Evolutionary conservation across 495 filamentous ascomycete genomes (phyloP).

Genomic region (Tuber microsphaerosporum): DNA sequence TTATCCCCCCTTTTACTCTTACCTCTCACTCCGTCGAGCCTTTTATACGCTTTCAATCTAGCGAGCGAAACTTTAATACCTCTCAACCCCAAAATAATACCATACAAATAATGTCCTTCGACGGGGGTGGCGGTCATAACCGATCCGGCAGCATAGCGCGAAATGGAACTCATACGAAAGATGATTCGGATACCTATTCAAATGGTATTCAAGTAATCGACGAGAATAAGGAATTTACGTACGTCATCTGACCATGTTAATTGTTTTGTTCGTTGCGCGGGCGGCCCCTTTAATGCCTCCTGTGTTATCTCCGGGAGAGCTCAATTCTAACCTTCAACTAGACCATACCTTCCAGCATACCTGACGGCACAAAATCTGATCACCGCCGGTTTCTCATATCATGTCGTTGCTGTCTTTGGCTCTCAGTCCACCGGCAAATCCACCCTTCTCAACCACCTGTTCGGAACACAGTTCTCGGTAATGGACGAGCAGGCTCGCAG

Average conservation of each 20-base stretch:
- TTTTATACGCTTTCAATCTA: conserved; percentile 3
- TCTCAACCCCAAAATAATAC: conserved; percentile 15
- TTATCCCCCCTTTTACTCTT: conserved; percentile 3
- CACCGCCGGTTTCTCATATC: conserved; percentile 92
- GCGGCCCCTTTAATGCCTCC: conserved; percentile 19
- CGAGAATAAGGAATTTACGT: conserved; percentile 95
- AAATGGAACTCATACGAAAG: conserved; percentile 41
- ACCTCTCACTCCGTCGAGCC: conserved; percentile 4
- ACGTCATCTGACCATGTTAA: conserved; percentile 41
- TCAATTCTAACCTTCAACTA: conserved; percentile 43
- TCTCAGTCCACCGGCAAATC: conserved; percentile 98
- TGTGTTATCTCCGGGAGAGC: conserved; percentile 9
- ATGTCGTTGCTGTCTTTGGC: conserved; percentile 96
- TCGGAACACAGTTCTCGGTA: conserved; percentile 90
- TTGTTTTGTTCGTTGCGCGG: conserved; percentile 14
- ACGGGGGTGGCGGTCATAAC: conserved; percentile 28
- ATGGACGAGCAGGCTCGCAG: conserved; percentile 86
- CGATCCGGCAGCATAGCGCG: conserved; percentile 8
- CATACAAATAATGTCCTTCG: conserved; percentile 25
- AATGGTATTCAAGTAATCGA: conserved; percentile 96
- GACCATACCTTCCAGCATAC: conserved; percentile 73
- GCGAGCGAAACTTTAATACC: conserved; percentile 2
- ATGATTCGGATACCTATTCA: conserved; percentile 59
- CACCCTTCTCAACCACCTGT: conserved; percentile 89
- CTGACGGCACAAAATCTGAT: conserved; percentile 69